These are phyloP conservation scores for Krasilnikovozyma curviuscula DNA, from an alignment of 768 basidiomycete species.

Conservation along the genomic window DNA sequence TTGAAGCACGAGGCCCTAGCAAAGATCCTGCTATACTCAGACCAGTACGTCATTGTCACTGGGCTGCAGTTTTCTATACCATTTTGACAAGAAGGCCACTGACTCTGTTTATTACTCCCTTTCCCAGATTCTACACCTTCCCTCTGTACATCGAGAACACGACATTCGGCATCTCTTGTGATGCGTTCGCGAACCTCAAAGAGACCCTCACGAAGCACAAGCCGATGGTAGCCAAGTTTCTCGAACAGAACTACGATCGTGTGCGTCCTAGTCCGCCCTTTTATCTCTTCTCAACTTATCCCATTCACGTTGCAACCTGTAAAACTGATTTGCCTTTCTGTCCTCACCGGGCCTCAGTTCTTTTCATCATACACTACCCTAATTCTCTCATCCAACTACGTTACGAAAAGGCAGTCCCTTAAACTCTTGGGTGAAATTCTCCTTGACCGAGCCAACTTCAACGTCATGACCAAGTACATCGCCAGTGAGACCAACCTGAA, in stretches of 20 bases:
- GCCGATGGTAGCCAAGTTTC: constrained; percentile 88
- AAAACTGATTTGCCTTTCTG: too few species aligned
- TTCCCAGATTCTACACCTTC: constrained; percentile 74
- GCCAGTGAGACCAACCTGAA: constrained; percentile 86
- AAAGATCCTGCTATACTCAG: constrained; percentile 76
- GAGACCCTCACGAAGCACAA: constrained; percentile 94
- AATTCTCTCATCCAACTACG: constrained; percentile 84
- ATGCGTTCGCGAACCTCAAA: constrained; percentile 91
- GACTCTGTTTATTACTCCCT: not conserved
- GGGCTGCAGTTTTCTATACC: not conserved
- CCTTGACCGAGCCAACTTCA: constrained; percentile 93
- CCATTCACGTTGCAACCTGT: too few species aligned
- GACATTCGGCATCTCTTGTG: constrained; percentile 94
- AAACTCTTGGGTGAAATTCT: constrained; percentile 96
- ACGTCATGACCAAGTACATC: constrained; percentile 95
- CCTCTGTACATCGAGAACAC: constrained; percentile 92
- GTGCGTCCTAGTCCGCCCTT: constrained; percentile 32
- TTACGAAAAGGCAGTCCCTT: constrained; percentile 97
- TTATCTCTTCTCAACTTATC: not conserved
- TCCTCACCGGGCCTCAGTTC: too few species aligned
- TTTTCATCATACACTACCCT: constrained; percentile 87
- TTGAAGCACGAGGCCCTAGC: constrained; percentile 75
- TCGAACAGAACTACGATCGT: constrained; percentile 92
- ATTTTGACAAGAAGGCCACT: not conserved
- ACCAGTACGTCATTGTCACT: constrained; percentile 45